Evolutionary conservation across 2,329 filamentous ascomycete genomes (phyloP).

Genomic region (Macrophomina pseudophaseolina): DNA sequence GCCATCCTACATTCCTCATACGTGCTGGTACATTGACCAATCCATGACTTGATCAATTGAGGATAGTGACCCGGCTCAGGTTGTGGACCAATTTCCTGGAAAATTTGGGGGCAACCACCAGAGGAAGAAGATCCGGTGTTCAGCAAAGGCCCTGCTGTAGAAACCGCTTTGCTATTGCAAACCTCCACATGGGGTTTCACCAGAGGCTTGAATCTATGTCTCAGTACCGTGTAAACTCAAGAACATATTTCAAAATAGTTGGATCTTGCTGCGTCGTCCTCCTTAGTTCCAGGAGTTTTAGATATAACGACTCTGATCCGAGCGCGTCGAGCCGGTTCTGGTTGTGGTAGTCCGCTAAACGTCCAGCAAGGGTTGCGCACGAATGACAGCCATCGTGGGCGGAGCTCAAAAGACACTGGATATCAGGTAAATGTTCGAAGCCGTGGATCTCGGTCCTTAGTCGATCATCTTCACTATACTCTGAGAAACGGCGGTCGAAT

Average conservation of each 20-base stretch:
- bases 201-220: neutral
- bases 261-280: neutral
- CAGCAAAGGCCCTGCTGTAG: no score
- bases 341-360: neutral
- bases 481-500: neutral
- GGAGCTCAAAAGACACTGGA: neutral
- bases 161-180: neutral
- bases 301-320: neutral
- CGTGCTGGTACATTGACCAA: neutral
- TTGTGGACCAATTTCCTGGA: neutral
- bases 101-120: neutral
- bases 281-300: neutral
- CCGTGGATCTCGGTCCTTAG: neutral
- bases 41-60: neutral
- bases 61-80: no score
- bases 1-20: neutral
- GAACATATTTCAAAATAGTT: neutral
- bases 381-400: neutral
- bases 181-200: neutral
- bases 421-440: neutral
- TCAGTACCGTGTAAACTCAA: neutral
- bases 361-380: neutral
- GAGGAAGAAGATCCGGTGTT: no score
- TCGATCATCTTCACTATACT: no score
- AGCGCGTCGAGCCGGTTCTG: neutral